phyloP scores from a whole-genome alignment of 2,329 filamentous ascomycete genomes.

The Bipolaris oryzae region DNA sequence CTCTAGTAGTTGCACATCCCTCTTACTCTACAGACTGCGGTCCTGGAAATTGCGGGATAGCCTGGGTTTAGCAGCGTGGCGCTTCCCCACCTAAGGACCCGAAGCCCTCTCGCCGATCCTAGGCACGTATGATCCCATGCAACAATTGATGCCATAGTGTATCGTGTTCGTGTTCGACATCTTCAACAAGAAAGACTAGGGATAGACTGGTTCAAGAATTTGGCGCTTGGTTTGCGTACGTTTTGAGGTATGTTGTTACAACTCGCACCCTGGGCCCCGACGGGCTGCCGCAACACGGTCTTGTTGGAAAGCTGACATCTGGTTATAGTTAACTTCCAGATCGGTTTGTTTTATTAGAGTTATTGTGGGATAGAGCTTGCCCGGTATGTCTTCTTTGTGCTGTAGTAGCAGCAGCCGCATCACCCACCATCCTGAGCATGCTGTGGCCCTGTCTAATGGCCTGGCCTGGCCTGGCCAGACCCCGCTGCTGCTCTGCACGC shows the following conservation, averaged over 20 bases:
- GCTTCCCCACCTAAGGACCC: conserved; percentile 46
- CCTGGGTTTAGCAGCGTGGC: conserved; percentile 44
- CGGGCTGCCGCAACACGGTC: conserved; percentile 6
- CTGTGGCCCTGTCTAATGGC: conserved; percentile 1
- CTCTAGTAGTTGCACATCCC: conserved; percentile 42
- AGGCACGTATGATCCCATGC: conserved; percentile 41
- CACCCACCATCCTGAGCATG: conserved; percentile 1
- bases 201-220: conserved; percentile 52
- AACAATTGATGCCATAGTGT: conserved; percentile 46
- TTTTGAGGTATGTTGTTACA: conserved; percentile 43
- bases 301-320: conserved; percentile 29
- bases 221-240: conserved; percentile 45
- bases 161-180: conserved; percentile 44
- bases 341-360: conserved; percentile 34
- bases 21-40: conserved; percentile 33
- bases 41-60: conserved; percentile 40
- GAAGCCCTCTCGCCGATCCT: conserved; percentile 38
- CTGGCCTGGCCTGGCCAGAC: neutral
- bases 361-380: conserved; percentile 35
- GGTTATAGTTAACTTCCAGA: conserved; percentile 35
- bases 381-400: conserved; percentile 28
- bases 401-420: neutral
- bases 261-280: no score
- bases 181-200: conserved; percentile 49
- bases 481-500: neutral